Evolutionary conservation across 2,329 filamentous ascomycete genomes (phyloP), one percentile per base, ranked within the genome.

Genomic region (Fusarium sp.): DNA sequence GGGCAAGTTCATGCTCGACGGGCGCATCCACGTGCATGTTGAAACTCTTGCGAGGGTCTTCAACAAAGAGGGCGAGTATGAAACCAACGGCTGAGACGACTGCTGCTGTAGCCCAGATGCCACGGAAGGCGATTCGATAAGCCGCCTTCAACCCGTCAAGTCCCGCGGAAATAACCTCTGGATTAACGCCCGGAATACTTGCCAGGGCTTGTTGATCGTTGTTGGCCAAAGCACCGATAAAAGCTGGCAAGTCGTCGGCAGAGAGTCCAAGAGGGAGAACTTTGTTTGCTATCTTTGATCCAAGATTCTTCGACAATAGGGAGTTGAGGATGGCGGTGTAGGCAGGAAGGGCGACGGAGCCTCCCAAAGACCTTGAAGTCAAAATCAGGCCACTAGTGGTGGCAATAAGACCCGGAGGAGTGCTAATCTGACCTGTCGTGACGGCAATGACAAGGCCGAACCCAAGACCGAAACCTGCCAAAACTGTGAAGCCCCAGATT

Each of bases 1-100:
- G 27, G 20, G 66, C 54, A 59, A 80, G 74, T 38, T 80, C 79
- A 61, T 81, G 80, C 69, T 84, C 82, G 4, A 81, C 76, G 2
- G 82, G 82, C 20, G 79, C 79, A 65, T 84, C 82, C 35, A 84
- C 82, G 38, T 79, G 79, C 72, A 79, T 82, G 66, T 82, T 84
- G 71, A 84, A 83, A 50, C 83, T 82, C 61, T 80, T 78, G 20
- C 70, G 76, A 1, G 79, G 81, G 56, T 84, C 82, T 12, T 80
- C 68, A 8, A 84, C 66, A 58, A 72, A 70, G 6, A 50, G 52
- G 14, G 65, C 50, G 3, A 63, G 45, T n/a, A 72, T 20, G 2
- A 76, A 74, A 14, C 80, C 81, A 15, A 81, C 35, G 22, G 75
- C 80, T 4, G 76, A 69, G 47, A 83, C 81, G 40, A 68, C 76